phyloP scores from a whole-genome alignment of 106 monocot species.

The Vanilla planifolia region DNA sequence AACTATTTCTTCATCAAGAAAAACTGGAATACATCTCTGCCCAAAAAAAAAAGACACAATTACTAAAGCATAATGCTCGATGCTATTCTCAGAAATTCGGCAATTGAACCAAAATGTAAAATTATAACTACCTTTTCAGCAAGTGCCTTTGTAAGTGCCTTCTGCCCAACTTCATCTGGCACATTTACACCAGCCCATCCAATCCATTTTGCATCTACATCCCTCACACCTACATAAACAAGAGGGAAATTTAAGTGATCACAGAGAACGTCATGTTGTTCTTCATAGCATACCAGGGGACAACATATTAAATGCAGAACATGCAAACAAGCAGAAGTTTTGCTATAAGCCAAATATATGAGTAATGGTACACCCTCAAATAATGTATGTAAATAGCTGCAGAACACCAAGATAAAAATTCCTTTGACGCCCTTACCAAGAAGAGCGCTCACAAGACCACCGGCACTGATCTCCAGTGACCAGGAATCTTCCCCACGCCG shows the following conservation, averaged over 20 bases:
- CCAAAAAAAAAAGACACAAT: conserved; percentile 2
- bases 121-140: conserved; percentile 64
- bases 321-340: too few relatives aligned
- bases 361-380: neutral
- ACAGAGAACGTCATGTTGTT: too few relatives aligned
- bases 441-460: conserved; percentile 89
- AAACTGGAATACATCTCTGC: conserved; percentile 98
- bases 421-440: conserved; percentile 33
- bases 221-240: conserved; percentile 62
- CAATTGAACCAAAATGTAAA: neutral
- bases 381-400: conserved; percentile 1
- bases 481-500: conserved; percentile 77
- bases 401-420: neutral
- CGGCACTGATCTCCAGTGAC: conserved; percentile 93
- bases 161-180: conserved; percentile 84
- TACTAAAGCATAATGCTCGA: neutral
- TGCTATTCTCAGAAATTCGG: neutral
- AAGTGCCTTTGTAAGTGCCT: conserved; percentile 73
- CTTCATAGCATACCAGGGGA: too few relatives aligned
- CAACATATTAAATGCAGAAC: too few relatives aligned
- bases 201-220: conserved; percentile 97
- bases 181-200: conserved; percentile 99
- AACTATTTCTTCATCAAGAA: conserved; percentile 96
- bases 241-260: too few relatives aligned
- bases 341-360: neutral